These are phyloP conservation scores for Gonapodya prolifera DNA, from an alignment of 192 early-diverging fungal species.

Conservation along the genomic window DNA sequence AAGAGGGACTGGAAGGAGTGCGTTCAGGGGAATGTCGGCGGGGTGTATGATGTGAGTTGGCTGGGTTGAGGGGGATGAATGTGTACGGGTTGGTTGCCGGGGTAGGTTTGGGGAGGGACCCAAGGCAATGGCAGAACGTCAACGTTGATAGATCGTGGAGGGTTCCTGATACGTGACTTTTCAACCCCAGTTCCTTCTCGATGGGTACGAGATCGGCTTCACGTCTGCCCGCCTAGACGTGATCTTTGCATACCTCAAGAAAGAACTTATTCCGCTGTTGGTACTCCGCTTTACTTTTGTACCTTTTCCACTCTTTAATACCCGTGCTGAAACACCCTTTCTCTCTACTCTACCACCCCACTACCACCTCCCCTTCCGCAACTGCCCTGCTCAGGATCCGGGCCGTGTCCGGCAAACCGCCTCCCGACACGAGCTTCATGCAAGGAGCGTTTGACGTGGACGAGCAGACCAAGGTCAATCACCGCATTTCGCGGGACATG, in stretches of 20 bases:
- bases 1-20: constrained; percentile 17
- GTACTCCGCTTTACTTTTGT: background rate
- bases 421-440: constrained; percentile 16
- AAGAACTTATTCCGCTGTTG: constrained; percentile 19
- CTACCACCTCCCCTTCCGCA: background rate
- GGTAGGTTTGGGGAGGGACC: too few species aligned
- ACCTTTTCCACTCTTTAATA: background rate
- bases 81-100: too few species aligned
- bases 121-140: background rate
- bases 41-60: constrained; percentile 18
- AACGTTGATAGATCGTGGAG: background rate
- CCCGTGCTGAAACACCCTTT: background rate
- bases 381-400: too few species aligned
- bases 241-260: constrained; percentile 20
- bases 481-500: constrained; percentile 21
- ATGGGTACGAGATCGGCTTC: constrained; percentile 22
- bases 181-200: constrained; percentile 12
- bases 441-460: constrained; percentile 17
- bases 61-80: background rate
- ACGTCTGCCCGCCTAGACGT: constrained; percentile 18
- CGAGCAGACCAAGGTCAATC: constrained; percentile 21
- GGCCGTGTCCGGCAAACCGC: constrained; percentile 25
- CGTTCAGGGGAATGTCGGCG: constrained; percentile 20
- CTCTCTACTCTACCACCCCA: background rate
- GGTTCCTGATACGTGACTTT: too few species aligned